phyloP scores from a whole-genome alignment of 331 rosid species.

The Malus hybrid region DNA sequence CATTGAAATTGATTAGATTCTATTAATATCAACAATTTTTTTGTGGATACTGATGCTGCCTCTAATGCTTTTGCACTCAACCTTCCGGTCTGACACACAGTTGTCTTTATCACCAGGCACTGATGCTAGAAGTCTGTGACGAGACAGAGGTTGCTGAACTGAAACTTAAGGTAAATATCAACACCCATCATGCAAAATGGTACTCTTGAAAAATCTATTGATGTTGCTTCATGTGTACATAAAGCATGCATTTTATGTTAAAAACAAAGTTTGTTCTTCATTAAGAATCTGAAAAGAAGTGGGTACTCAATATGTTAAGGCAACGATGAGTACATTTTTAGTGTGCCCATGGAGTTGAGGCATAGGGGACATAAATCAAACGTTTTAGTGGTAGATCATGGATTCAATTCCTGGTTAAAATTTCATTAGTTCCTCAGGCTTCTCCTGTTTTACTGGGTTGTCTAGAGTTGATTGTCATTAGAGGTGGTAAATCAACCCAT shows the following conservation, averaged over 20 bases:
- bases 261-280: neutral
- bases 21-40: neutral
- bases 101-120: constrained; percentile 53
- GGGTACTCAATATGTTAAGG: neutral
- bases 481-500: too few species aligned
- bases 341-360: neutral
- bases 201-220: neutral
- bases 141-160: constrained; percentile 96
- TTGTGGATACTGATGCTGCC: neutral
- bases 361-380: neutral
- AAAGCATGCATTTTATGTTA: neutral
- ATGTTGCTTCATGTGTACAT: neutral
- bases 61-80: neutral
- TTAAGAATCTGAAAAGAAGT: neutral
- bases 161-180: constrained; percentile 77
- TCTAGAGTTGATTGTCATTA: neutral
- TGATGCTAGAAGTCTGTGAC: constrained; percentile 90
- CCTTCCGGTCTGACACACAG: constrained; percentile 11
- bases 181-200: constrained; percentile 1
- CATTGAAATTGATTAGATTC: neutral
- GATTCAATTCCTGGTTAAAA: neutral
- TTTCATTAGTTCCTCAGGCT: neutral
- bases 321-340: neutral
- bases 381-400: neutral
- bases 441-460: neutral